A percentile compares a stretch with the other conserved stretches of the same genome.
Conservation (phyloP, 208 protist species). For the Leishmania lainsoni region DNA sequence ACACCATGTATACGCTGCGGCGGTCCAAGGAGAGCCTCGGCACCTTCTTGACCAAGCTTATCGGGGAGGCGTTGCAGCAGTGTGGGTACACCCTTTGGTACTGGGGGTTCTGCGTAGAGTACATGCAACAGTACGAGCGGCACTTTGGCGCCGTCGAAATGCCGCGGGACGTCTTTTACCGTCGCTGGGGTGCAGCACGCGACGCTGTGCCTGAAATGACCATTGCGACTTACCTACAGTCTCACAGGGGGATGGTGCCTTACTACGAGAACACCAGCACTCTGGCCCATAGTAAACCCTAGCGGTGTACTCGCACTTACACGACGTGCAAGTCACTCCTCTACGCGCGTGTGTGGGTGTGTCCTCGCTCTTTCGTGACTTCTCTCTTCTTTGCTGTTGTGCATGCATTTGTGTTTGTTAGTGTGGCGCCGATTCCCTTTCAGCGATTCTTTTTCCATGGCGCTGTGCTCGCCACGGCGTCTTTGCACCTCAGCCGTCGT, state of each 20-base stretch:
- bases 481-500: neutral
- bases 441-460: neutral
- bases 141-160: constrained; percentile 54
- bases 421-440: neutral
- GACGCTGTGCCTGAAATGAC: constrained; percentile 30
- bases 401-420: neutral
- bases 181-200: constrained; percentile 46
- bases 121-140: constrained; percentile 66
- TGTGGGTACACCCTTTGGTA: constrained; percentile 86
- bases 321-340: too few species aligned
- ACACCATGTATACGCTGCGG: constrained; percentile 74
- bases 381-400: neutral
- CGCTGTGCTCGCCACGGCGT: neutral
- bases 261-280: constrained; percentile 12
- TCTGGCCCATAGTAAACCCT: neutral
- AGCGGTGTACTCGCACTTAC: neutral
- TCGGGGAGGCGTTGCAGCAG: constrained; percentile 68
- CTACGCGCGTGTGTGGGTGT: neutral
- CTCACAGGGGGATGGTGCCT: constrained; percentile 51
- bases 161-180: constrained; percentile 42
- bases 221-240: constrained; percentile 45
- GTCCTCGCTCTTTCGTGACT: neutral
- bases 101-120: constrained; percentile 65
- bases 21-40: constrained; percentile 41
- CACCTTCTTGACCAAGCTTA: constrained; percentile 61